Evolutionary conservation across 805 yeast species (phyloP).

Genomic region (Candida sonorensis): DNA sequence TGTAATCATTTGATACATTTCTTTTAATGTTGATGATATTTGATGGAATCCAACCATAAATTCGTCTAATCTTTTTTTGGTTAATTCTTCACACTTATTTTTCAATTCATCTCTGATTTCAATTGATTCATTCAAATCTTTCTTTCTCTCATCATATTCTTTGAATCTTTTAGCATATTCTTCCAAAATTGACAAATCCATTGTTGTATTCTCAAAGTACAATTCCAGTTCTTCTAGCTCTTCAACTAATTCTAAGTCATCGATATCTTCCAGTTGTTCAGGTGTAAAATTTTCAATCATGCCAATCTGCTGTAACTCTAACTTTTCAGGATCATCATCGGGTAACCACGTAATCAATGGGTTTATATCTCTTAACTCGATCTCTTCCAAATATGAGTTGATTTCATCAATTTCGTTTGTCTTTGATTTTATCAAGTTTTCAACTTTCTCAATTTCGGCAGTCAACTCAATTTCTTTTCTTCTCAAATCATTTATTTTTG

Average conservation of each 20-base stretch:
- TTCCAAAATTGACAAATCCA: constrained; percentile 66
- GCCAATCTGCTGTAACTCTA: constrained; percentile 13
- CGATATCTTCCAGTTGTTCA: constrained; percentile 43
- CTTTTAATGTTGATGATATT: constrained; percentile 83
- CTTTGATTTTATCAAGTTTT: constrained; percentile 29
- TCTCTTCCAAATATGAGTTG: constrained; percentile 1
- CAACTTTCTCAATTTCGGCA: constrained; percentile 55
- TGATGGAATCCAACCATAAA: constrained; percentile 89
- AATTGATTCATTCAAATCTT: constrained; percentile 65
- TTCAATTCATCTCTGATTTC: constrained; percentile 57
- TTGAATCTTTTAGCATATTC: constrained; percentile 65
- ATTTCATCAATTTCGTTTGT: constrained; percentile 32
- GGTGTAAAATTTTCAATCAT: constrained; percentile 32
- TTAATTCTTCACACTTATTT: constrained; percentile 56
- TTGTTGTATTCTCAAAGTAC: constrained; percentile 47
- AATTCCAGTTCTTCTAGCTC: constrained; percentile 52
- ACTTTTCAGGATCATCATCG: constrained; percentile 23
- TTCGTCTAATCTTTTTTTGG: constrained; percentile 71
- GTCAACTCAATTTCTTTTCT: constrained; percentile 62
- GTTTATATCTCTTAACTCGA: constrained; percentile 49
- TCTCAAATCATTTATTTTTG: constrained; percentile 47
- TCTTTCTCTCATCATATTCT: constrained; percentile 59
- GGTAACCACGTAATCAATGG: constrained; percentile 47
- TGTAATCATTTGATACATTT: constrained; percentile 97
- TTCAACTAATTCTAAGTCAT: constrained; percentile 40